Conservation (phyloP, 2,329 filamentous ascomycete genomes). For the Cyphellophora attinorum region DNA sequence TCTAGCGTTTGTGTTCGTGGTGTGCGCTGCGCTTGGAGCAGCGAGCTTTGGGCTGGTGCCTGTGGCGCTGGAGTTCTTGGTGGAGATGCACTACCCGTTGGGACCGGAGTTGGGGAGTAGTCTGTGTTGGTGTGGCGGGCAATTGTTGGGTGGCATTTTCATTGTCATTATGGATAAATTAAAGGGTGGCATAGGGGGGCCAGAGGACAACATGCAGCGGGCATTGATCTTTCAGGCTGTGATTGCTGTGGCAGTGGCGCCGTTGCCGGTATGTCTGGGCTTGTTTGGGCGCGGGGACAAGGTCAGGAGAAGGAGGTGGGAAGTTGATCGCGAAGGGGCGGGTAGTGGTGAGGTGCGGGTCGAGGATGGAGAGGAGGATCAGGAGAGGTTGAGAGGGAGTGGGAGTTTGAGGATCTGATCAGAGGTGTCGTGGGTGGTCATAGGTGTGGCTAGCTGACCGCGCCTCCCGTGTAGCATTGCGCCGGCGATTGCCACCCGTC, state of each 20-base stretch:
- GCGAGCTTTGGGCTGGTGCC: constrained; percentile 72
- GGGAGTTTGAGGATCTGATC: too few species aligned
- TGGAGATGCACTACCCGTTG: constrained; percentile 78
- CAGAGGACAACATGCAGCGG: constrained; percentile 62
- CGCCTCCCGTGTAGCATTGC: too few species aligned
- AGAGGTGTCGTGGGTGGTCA: too few species aligned
- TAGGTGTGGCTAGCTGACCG: too few species aligned
- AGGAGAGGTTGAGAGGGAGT: too few species aligned
- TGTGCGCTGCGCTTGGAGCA: constrained; percentile 69
- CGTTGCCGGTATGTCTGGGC: constrained; percentile 60
- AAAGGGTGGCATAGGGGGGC: constrained; percentile 40
- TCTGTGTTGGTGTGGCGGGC: constrained; percentile 76
- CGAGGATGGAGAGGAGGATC: neutral
- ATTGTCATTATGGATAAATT: constrained; percentile 75
- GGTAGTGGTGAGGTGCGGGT: neutral
- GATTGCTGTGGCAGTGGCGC: constrained; percentile 54
- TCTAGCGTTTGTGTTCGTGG: constrained; percentile 53
- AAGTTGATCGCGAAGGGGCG: constrained; percentile 26
- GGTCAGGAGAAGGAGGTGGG: constrained; percentile 29
- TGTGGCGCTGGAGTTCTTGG: constrained; percentile 74
- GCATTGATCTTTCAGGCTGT: constrained; percentile 73
- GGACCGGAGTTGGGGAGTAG: constrained; percentile 77
- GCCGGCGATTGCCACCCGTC: too few species aligned
- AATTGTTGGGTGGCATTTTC: constrained; percentile 75
- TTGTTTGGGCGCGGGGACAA: constrained; percentile 48